A percentile compares a stretch with the other conserved stretches of the same genome.
Conservation (phyloP, 805 yeast species). For the Schwanniomyces polymorphus region DNA sequence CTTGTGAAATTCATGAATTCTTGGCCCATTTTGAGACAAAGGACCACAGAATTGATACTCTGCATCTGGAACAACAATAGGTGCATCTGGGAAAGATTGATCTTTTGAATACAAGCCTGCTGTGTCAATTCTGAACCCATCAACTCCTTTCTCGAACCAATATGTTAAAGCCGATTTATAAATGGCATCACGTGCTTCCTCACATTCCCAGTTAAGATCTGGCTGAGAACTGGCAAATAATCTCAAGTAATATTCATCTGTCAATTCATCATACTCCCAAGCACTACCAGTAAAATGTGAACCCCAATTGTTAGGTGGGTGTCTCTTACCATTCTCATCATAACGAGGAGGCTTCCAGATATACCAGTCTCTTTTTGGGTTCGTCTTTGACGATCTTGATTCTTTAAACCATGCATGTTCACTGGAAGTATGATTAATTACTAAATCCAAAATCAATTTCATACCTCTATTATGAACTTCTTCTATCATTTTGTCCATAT, state of each 20-base stretch:
- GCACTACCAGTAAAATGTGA: slow-evolving; percentile 55
- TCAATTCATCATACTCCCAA: slow-evolving; percentile 55
- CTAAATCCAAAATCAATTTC: slow-evolving; percentile 51
- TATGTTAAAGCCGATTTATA: no score
- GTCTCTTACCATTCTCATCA: no score
- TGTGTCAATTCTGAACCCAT: slow-evolving; percentile 59
- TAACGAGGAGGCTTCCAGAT: no score
- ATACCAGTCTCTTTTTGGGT: slow-evolving; percentile 7
- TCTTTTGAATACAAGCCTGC: slow-evolving; percentile 54
- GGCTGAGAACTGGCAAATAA: slow-evolving; percentile 57
- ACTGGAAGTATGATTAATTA: slow-evolving; percentile 57
- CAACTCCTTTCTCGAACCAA: not conserved
- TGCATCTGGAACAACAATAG: slow-evolving; percentile 39
- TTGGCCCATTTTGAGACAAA: slow-evolving; percentile 46
- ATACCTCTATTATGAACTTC: slow-evolving; percentile 18
- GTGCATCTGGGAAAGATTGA: slow-evolving; percentile 48
- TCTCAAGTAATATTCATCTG: slow-evolving; percentile 55
- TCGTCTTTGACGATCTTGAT: slow-evolving; percentile 49
- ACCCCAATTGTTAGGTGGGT: slow-evolving; percentile 50
- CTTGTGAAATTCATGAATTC: slow-evolving; percentile 58
- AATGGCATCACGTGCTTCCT: slow-evolving; percentile 17
- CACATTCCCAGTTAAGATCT: slow-evolving; percentile 63
- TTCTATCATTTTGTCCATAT: slow-evolving; percentile 47
- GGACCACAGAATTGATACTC: slow-evolving; percentile 39
- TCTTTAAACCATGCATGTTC: slow-evolving; percentile 62